A percentile compares a stretch with the other conserved stretches of the same genome.
These are phyloP conservation scores for Vigna radiata DNA, from an alignment of 306 rosid species.

Conservation along the genomic window DNA sequence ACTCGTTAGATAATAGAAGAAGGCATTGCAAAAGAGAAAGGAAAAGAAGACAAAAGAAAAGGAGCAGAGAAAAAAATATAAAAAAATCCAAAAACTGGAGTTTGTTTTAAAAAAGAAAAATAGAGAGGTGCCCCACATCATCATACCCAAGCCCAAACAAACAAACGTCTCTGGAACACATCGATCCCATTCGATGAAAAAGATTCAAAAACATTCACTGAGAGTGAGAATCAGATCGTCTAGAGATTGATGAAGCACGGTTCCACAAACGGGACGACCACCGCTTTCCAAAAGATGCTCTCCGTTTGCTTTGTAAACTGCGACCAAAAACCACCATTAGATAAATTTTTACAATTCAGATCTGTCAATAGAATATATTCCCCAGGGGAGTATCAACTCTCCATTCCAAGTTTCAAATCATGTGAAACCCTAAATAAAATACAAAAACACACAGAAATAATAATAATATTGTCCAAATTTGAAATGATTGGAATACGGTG, in stretches of 20 bases:
- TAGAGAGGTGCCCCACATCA: conserved; percentile 49
- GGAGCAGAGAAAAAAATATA: conserved; percentile 15
- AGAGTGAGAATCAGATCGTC: conserved; percentile 66
- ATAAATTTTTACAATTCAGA: conserved; percentile 2
- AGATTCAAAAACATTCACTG: conserved; percentile 59
- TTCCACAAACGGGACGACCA: conserved; percentile 71
- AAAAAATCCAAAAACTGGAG: not conserved
- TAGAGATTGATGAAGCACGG: conserved; percentile 71
- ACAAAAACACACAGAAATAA: not conserved
- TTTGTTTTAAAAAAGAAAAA: not conserved
- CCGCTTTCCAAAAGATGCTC: conserved; percentile 96
- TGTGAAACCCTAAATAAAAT: not conserved
- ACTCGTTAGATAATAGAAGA: conserved; percentile 35
- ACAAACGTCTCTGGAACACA: conserved; percentile 46
- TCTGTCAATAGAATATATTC: conserved; percentile 38
- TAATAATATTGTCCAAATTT: conserved; percentile 18
- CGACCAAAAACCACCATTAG: conserved; percentile 23
- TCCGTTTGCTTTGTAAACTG: conserved; percentile 60
- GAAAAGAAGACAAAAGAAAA: conserved; percentile 46
- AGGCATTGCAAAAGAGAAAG: conserved; percentile 40
- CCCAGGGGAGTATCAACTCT: conserved; percentile 27
- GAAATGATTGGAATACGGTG: conserved; percentile 42
- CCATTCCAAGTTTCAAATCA: conserved; percentile 44
- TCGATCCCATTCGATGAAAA: conserved; percentile 51
- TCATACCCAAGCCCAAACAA: conserved; percentile 49